These are phyloP conservation scores for Linnemannia elongata DNA, from an alignment of 192 early-diverging fungal species.

Conservation along the genomic window DNA sequence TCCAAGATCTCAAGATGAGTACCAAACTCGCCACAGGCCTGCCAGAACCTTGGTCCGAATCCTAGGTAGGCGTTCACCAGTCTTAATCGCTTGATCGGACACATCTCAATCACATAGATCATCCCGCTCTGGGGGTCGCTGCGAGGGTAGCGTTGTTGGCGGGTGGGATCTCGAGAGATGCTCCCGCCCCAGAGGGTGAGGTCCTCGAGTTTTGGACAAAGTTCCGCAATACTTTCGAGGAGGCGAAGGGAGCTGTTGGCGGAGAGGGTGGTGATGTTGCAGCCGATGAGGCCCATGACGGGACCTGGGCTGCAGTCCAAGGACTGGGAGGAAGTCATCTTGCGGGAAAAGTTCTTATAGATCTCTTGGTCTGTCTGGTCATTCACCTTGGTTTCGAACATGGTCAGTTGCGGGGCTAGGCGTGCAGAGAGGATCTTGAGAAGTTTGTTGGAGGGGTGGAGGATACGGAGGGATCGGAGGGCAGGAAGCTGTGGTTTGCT, in stretches of 20 bases:
- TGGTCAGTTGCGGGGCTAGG: constrained; percentile 15
- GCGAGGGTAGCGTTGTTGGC: neutral
- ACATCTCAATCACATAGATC: constrained; percentile 34
- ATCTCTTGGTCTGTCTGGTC: constrained; percentile 11
- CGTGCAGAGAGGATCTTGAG: constrained; percentile 1
- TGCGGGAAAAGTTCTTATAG: constrained; percentile 2
- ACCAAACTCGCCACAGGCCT: constrained; percentile 32
- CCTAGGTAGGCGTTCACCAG: constrained; percentile 27
- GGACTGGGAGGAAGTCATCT: neutral
- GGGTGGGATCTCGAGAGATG: constrained; percentile 6
- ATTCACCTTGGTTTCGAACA: constrained; percentile 25
- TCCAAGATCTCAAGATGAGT: constrained; percentile 12
- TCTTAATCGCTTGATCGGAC: constrained; percentile 23
- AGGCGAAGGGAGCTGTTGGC: constrained; percentile 30
- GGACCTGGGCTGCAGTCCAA: constrained; percentile 30
- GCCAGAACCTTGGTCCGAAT: constrained; percentile 28
- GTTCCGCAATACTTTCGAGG: constrained; percentile 17
- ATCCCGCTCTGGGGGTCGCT: constrained; percentile 20
- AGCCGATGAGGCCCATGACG: constrained; percentile 12
- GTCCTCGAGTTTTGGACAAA: constrained; percentile 22
- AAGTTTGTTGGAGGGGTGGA: constrained; percentile 10
- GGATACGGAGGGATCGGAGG: constrained; percentile 14
- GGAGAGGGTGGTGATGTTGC: constrained; percentile 30
- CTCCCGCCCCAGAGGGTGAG: constrained; percentile 31
- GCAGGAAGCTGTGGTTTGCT: constrained; percentile 4